Evolutionary conservation across 768 basidiomycete species (phyloP).

Genomic region (Nevesoporus exiguus): DNA sequence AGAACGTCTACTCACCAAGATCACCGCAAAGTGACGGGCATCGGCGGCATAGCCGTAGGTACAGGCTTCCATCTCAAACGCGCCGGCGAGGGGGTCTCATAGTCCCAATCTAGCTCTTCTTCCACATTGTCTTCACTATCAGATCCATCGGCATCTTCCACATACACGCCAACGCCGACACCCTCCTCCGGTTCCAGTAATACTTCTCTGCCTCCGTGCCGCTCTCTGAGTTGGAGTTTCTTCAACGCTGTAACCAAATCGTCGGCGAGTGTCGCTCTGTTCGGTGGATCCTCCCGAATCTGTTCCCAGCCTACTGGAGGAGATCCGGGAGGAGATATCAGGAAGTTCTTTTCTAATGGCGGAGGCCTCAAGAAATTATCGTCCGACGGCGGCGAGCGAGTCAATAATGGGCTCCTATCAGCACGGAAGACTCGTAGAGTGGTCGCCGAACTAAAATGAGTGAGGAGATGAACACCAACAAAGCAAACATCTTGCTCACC

Average conservation of each 20-base stretch:
- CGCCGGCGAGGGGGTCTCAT: slow-evolving; percentile 46
- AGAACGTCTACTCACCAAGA: slow-evolving; percentile 23
- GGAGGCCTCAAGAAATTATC: slow-evolving; percentile 63
- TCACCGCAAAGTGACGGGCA: slow-evolving; percentile 26
- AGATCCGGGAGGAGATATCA: slow-evolving; percentile 97
- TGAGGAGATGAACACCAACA: slow-evolving; percentile 7
- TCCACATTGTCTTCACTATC: slow-evolving; percentile 28
- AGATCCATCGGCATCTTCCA: slow-evolving; percentile 63
- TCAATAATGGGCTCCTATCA: slow-evolving; percentile 62
- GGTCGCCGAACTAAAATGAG: slow-evolving; percentile 41
- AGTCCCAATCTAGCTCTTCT: slow-evolving; percentile 54
- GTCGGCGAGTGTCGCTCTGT: slow-evolving; percentile 74
- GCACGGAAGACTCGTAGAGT: slow-evolving; percentile 70
- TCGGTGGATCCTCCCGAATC: slow-evolving; percentile 87
- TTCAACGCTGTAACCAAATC: slow-evolving; percentile 81
- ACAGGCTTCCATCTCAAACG: slow-evolving; percentile 48
- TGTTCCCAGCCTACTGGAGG: slow-evolving; percentile 98
- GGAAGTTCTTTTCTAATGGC: slow-evolving; percentile 83
- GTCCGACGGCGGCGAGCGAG: slow-evolving; percentile 28
- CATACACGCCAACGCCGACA: slow-evolving; percentile 72
- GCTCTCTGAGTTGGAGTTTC: slow-evolving; percentile 58
- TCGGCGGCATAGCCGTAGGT: slow-evolving; percentile 58
- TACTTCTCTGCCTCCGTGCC: slow-evolving; percentile 43
- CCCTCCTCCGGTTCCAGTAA: slow-evolving; percentile 67
- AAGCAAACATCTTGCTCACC: slow-evolving; percentile 40